phyloP scores from a whole-genome alignment of 495 filamentous ascomycete species.

The Aspergillus funiculosus region DNA sequence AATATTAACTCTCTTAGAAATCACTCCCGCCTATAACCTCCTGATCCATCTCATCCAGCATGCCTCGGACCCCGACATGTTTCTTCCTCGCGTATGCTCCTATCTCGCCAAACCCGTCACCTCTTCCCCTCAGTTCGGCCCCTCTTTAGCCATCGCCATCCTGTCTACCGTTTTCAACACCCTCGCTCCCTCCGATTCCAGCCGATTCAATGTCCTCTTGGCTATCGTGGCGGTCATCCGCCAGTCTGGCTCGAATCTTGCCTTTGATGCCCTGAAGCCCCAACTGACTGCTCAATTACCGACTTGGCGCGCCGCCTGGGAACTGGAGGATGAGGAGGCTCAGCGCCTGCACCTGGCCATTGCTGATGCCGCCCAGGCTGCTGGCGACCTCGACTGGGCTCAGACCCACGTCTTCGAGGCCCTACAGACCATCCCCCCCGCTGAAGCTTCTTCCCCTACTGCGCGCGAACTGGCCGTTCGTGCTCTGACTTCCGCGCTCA shows the following conservation, averaged over 20 bases:
- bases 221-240: conserved; percentile 77
- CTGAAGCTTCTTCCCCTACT: conserved; percentile 59
- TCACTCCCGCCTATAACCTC: conserved; percentile 90
- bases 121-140: conserved; percentile 76
- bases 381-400: conserved; percentile 68
- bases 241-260: conserved; percentile 54
- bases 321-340: conserved; percentile 69
- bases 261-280: conserved; percentile 74
- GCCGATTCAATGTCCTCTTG: conserved; percentile 83
- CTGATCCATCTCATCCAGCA: conserved; percentile 87
- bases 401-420: conserved; percentile 81
- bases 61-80: conserved; percentile 71
- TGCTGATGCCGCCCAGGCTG: conserved; percentile 69
- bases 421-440: conserved; percentile 74
- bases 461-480: conserved; percentile 78
- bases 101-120: conserved; percentile 82
- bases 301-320: conserved; percentile 77
- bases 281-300: conserved; percentile 71
- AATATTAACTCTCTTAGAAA: conserved; percentile 51
- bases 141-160: conserved; percentile 75
- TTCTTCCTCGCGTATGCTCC: conserved; percentile 78
- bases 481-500: conserved; percentile 76
- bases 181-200: conserved; percentile 63
- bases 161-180: conserved; percentile 98
- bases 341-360: conserved; percentile 75